Percentiles rank a stretch among this genome's conserved stretches.
These are phyloP conservation scores for Fusarium agapanthi DNA, from an alignment of 2,329 filamentous ascomycete genomes.

Conservation along the genomic window DNA sequence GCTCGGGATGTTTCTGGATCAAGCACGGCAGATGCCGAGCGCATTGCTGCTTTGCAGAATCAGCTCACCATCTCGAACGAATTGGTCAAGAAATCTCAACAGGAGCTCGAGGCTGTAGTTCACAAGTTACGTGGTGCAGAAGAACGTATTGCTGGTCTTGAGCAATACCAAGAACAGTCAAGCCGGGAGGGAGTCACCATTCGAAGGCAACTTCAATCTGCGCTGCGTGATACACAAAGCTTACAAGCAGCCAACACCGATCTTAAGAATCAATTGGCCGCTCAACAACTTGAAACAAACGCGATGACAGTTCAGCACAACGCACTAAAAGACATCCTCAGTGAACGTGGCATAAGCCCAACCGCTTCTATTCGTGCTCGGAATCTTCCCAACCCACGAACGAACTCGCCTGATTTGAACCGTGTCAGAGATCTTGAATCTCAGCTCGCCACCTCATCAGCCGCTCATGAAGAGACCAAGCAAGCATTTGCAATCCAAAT, in stretches of 20 bases:
- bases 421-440: slow-evolving; percentile 87
- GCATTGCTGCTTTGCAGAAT: slow-evolving; percentile 76
- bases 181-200: slow-evolving; percentile 92
- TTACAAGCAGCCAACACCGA: slow-evolving; percentile 83
- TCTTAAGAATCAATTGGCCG: slow-evolving; percentile 81
- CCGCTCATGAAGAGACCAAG: slow-evolving; percentile 87
- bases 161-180: slow-evolving; percentile 96
- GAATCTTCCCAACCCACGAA: slow-evolving; percentile 73
- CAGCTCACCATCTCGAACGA: slow-evolving; percentile 82
- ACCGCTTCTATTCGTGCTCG: slow-evolving; percentile 76
- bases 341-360: slow-evolving; percentile 86
- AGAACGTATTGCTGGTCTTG: slow-evolving; percentile 94
- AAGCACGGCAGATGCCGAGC: slow-evolving; percentile 66
- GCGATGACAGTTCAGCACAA: slow-evolving; percentile 91
- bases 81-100: slow-evolving; percentile 87
- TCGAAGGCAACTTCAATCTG: slow-evolving; percentile 86
- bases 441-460: slow-evolving; percentile 79
- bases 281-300: slow-evolving; percentile 92
- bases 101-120: slow-evolving; percentile 84
- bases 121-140: slow-evolving; percentile 93
- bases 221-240: slow-evolving; percentile 84
- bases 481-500: slow-evolving; percentile 78
- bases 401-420: slow-evolving; percentile 80
- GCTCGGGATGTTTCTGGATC: slow-evolving; percentile 60
- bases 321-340: slow-evolving; percentile 90